Conservation (phyloP, 2,329 filamentous ascomycete genomes). For the Scopulariopsis brevicaulis region DNA sequence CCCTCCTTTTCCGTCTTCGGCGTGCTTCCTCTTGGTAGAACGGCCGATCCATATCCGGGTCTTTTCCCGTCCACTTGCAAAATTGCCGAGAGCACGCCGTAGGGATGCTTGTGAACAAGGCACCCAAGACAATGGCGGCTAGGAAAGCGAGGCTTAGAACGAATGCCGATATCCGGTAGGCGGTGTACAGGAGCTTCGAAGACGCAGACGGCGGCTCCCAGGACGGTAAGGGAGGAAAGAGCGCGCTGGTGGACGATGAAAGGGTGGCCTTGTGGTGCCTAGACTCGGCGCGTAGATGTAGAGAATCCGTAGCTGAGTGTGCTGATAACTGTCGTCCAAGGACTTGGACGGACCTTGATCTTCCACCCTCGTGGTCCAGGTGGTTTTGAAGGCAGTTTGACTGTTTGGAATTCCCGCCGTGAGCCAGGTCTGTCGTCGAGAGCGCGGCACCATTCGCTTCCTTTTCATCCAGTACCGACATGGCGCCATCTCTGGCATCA, state of each 20-base stretch:
- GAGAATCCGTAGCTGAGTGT: neutral
- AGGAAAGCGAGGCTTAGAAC: constrained; percentile 72
- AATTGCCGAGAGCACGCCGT: constrained; percentile 34
- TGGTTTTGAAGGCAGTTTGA: neutral
- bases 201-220: constrained; percentile 58
- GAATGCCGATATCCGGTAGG: constrained; percentile 58
- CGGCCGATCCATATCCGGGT: constrained; percentile 49
- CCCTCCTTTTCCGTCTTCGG: constrained; percentile 41
- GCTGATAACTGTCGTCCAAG: neutral
- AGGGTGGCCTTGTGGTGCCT: constrained; percentile 24
- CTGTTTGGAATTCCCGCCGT: neutral
- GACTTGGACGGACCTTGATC: neutral
- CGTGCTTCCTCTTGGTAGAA: constrained; percentile 65
- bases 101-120: constrained; percentile 57
- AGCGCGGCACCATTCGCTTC: neutral
- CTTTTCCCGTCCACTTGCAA: constrained; percentile 20
- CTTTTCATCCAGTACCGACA: neutral
- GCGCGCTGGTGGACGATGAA: constrained; percentile 60
- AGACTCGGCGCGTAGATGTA: constrained; percentile 19
- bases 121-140: constrained; percentile 61
- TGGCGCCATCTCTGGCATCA: neutral
- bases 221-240: constrained; percentile 75
- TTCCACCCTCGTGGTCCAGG: neutral
- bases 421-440: neutral
- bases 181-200: constrained; percentile 42